A percentile compares a stretch with the other conserved stretches of the same genome.
These are phyloP conservation scores for Syncephalis fuscata DNA, from an alignment of 371 early-diverging fungal genomes.

Conservation along the genomic window DNA sequence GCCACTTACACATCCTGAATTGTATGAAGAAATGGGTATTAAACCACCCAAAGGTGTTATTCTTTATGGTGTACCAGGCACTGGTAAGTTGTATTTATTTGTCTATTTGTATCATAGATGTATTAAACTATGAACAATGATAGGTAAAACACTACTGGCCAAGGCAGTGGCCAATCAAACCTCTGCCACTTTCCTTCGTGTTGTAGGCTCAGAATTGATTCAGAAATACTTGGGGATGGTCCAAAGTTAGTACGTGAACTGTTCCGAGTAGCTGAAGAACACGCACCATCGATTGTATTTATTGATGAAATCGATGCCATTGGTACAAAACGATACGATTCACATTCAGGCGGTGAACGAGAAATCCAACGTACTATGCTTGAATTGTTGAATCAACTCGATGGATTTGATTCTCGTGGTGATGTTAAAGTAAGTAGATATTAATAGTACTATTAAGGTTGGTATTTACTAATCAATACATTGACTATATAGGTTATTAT, in stretches of 20 bases:
- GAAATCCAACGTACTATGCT: constrained; percentile 99
- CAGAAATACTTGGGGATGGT: constrained; percentile 99
- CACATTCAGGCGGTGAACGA: constrained; percentile 93
- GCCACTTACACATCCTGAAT: constrained; percentile 98
- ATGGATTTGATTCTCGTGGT: constrained; percentile 99
- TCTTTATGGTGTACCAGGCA: constrained; percentile 98
- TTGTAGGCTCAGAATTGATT: constrained; percentile 99
- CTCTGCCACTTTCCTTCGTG: constrained; percentile 97
- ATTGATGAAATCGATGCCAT: constrained; percentile 99
- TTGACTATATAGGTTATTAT: constrained; percentile 67
- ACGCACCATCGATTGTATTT: constrained; percentile 99
- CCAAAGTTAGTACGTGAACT: constrained; percentile 99
- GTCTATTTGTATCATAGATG: neutral
- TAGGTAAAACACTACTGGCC: constrained; percentile 94
- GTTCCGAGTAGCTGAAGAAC: constrained; percentile 97
- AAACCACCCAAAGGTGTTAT: constrained; percentile 99
- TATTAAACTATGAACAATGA: neutral
- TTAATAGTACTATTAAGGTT: neutral
- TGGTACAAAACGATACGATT: constrained; percentile 97
- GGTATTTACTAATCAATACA: too few relatives aligned
- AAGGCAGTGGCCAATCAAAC: constrained; percentile 99
- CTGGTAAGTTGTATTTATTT: constrained; percentile 31
- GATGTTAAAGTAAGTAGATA: constrained; percentile 68
- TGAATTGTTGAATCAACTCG: constrained; percentile 98
- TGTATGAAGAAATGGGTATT: constrained; percentile 99